Base-by-base conservation (phyloP, 2,329 filamentous ascomycete genomes). In the Chaetomiaceae sp. region DNA sequence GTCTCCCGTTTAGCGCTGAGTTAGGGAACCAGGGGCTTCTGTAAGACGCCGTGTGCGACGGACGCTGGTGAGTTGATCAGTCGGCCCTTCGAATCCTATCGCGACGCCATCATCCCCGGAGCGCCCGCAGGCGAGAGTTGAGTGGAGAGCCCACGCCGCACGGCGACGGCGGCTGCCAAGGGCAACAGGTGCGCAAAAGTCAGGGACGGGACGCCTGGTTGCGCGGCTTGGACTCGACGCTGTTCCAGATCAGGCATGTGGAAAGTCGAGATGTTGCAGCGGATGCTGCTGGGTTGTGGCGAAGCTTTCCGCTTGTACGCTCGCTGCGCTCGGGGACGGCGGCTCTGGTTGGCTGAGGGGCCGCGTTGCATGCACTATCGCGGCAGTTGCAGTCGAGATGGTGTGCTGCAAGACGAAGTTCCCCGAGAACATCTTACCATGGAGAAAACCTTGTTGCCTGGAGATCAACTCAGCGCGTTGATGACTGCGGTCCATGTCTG, bases 321-420 rank as follows among this genome's bases (percentile, higher is more conserved):
- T 47, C 20, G 44, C 37, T 44, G 38, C 44, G 27, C 43, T 8
- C 34, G 11, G 31, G 49, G 52, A 47, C 53, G 56, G 57, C 52
- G 34, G 17, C 23, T 52, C 42, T 59, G 60, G 54, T 59, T 61
- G 60, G 59, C 54, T 47, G 51, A 22, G 54, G 52, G 22, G 39
- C 20, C 39, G 31, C 59, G 42, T 34, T 31, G 54, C 49, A 59
- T 61, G 59, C 57, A 57, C 42, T 27, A 15, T 40, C 40, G 60
- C 56, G 56, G 54, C 56, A 57, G 56, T 58, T 56, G 56, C 55
- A 48, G 42, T 47, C 27, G 38, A 50, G 47, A 53, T 57, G 51
- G 57, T 59, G 57, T 56, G 54, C 47, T 53, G 53, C n/a, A n/a
- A n/a, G n/a, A 15, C 9, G 38, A 33, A 51, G 44, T n/a, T n/a